A percentile compares a stretch with the other conserved stretches of the same genome.
Conservation (phyloP, 106 monocot species). For the Dactylorhiza incarnata region DNA sequence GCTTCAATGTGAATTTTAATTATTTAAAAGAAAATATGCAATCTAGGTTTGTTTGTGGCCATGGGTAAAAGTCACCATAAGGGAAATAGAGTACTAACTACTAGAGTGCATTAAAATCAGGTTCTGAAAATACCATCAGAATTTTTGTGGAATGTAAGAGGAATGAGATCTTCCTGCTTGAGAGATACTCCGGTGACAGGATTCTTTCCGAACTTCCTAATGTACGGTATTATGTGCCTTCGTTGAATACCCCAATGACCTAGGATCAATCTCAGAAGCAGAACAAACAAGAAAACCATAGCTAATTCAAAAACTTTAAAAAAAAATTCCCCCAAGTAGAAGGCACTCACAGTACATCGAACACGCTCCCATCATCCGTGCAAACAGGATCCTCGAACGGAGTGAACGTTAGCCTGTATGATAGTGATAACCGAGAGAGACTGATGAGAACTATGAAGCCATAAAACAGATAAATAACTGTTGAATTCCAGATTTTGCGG, state of each 20-base stretch:
- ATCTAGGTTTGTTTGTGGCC: background rate
- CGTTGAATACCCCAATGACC: background rate
- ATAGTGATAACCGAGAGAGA: background rate
- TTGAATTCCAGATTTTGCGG: background rate
- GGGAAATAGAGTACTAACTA: background rate
- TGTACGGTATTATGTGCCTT: constrained; percentile 27
- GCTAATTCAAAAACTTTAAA: background rate
- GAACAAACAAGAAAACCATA: background rate
- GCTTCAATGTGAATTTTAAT: background rate
- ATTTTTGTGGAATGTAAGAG: constrained; percentile 29
- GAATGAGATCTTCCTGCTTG: constrained; percentile 24
- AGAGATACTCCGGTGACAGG: constrained; percentile 16
- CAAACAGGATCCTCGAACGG: constrained; percentile 92
- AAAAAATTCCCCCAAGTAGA: background rate
- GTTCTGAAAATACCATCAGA: constrained; percentile 12
- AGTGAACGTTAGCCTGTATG: constrained; percentile 63
- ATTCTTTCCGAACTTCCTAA: constrained; percentile 23
- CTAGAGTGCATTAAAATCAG: background rate
- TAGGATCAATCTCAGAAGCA: background rate
- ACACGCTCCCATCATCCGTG: constrained; percentile 82
- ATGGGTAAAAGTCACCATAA: background rate
- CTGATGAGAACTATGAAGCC: background rate
- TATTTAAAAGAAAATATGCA: background rate
- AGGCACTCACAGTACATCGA: constrained; percentile 72
- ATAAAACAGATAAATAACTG: background rate